A percentile compares a stretch with the other conserved stretches of the same genome.
These are phyloP conservation scores for Nothophoma quercina DNA, from an alignment of 2,329 filamentous ascomycete species.

Conservation along the genomic window DNA sequence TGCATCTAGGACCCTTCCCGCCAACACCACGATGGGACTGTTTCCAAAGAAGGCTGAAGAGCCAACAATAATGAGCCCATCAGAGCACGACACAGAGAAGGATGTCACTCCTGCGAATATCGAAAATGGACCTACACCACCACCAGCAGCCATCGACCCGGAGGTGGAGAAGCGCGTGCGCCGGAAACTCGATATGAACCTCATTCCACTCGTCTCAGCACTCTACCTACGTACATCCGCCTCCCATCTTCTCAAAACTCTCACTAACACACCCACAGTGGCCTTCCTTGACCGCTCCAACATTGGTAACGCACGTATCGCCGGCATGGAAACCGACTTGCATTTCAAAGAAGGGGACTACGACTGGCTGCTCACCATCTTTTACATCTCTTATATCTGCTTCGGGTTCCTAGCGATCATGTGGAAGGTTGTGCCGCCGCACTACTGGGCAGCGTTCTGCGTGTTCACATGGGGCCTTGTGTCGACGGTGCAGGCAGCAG, in stretches of 20 bases:
- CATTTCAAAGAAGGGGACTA: slow-evolving; percentile 36
- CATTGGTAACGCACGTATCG: slow-evolving; percentile 52
- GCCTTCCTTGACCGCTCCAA: slow-evolving; percentile 48
- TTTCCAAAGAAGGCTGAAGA: neutral
- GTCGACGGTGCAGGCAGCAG: slow-evolving; percentile 42
- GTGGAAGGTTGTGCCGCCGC: slow-evolving; percentile 49
- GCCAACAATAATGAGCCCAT: neutral
- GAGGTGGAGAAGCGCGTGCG: slow-evolving; percentile 36
- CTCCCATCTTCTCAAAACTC: too few species aligned
- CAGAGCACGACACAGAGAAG: neutral
- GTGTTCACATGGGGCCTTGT: slow-evolving; percentile 48
- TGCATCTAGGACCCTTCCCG: neutral
- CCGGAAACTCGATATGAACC: slow-evolving; percentile 41
- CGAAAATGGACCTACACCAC: slow-evolving; percentile 10
- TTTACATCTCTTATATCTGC: slow-evolving; percentile 50
- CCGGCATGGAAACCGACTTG: slow-evolving; percentile 49
- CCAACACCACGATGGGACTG: neutral
- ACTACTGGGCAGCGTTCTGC: slow-evolving; percentile 46
- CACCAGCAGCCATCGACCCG: slow-evolving; percentile 18
- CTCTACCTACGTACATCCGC: slow-evolving; percentile 45
- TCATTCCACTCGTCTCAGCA: slow-evolving; percentile 43
- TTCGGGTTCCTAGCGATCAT: slow-evolving; percentile 48
- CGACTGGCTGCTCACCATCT: slow-evolving; percentile 49
- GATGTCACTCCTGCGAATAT: slow-evolving; percentile 1
- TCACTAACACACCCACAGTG: slow-evolving; percentile 2